Base-by-base conservation (phyloP, 345 rosid species). In the Erysimum cheiranthoides region DNA sequence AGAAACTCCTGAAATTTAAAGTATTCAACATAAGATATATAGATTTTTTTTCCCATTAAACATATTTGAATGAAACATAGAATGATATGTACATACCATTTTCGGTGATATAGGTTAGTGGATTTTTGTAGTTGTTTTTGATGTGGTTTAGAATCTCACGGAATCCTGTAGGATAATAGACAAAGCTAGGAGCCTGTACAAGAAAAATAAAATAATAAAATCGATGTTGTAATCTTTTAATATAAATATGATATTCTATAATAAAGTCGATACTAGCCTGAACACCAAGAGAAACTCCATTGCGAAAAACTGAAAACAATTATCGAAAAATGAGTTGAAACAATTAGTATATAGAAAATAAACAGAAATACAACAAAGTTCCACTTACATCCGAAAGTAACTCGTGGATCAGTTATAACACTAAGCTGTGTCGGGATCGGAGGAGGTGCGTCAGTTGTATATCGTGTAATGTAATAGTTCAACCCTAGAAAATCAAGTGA, bases 401-500 rank as follows among this genome's bases (percentile, higher is more conserved):
- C 73, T 54, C 62, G 40, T 43, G 71, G 31, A 64, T 79, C 82
- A 6, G 75, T 70, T 18, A 52, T 4, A 51, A n/a, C 74, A 35
- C 25, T 64, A 18, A 39, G 68, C 25, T 21, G 28, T 58, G 61
- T 35, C 4, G 68, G 42, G 35, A 3, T 6, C 13, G 79, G 3
- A 63, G 71, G 46, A 35, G 72, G 63, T 25, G 68, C 18, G 27
- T 74, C 39, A 13, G 53, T 58, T 13, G 82, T 73, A 70, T 75
- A 80, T 57, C 60, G 66, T 38, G 80, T 75, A 54, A 66, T 32
- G 42, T 75, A 79, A 43, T 79, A 75, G 62, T 79, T 79, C n/a
- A 79, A 35, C 14, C 82, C 79, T 8, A 79, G 59, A 51, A 75
- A 79, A 65, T 79, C 82, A 35, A 79, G 60, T n/a, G 82, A 75